A percentile compares a stretch with the other conserved stretches of the same genome.
Conservation (phyloP, 176 grass and related monocot genomes). For the Tillandsia leiboldiana region DNA sequence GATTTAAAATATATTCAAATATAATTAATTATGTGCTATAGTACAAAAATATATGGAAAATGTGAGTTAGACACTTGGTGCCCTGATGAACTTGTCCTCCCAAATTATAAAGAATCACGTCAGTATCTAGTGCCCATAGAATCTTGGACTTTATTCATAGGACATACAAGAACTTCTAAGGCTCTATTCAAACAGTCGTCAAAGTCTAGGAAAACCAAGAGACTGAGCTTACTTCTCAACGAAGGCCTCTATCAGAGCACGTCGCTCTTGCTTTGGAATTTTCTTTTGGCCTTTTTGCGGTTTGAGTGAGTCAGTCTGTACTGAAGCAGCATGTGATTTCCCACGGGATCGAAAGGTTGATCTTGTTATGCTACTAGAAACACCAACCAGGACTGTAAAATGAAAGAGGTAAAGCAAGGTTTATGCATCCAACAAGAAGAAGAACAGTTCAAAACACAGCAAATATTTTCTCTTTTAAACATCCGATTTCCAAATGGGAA, state of each 20-base stretch:
- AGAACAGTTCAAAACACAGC: neutral
- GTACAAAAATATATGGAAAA: no score
- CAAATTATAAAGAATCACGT: no score
- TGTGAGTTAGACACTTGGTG: no score
- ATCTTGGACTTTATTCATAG: no score
- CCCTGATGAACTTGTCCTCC: no score
- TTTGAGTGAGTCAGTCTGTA: conserved; percentile 32
- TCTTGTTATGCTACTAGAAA: conserved; percentile 19
- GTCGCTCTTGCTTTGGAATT: conserved; percentile 32
- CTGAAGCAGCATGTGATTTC: conserved; percentile 43
- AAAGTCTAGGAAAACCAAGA: neutral
- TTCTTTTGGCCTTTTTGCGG: conserved; percentile 25
- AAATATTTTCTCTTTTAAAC: no score
- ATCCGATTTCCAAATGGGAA: no score
- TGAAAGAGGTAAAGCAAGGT: neutral
- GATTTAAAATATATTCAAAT: no score
- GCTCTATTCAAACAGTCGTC: neutral
- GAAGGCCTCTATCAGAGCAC: conserved; percentile 30
- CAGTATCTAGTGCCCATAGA: no score
- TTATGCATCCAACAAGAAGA: neutral
- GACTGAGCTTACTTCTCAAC: conserved; percentile 39
- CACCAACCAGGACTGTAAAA: conserved; percentile 32
- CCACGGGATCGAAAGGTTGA: conserved; percentile 29
- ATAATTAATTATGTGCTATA: no score
- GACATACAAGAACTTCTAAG: no score